Evolutionary conservation across 31 red algal species (phyloP).

Genomic region (Porphyra umbilicalis): DNA sequence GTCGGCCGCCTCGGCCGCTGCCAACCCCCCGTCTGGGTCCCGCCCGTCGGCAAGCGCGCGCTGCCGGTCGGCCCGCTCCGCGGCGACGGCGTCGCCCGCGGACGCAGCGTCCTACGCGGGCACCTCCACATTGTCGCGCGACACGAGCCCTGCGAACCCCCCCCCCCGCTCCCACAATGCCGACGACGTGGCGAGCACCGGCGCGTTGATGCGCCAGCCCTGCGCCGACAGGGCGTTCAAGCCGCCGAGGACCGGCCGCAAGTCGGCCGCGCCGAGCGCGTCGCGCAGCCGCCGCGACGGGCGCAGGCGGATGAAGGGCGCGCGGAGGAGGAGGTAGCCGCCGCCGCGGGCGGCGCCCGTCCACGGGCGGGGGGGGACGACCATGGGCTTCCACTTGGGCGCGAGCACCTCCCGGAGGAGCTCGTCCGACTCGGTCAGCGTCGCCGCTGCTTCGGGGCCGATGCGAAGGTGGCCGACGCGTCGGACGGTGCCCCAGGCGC

Average conservation of each 20-base stretch:
- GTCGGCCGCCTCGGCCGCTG: not conserved
- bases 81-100: not conserved
- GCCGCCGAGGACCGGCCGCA: constrained; percentile 49
- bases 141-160: constrained; percentile 62
- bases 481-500: not conserved
- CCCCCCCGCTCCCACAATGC: constrained; percentile 70
- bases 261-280: constrained; percentile 38
- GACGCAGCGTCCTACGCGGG: constrained; percentile 13
- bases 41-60: not conserved
- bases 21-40: not conserved
- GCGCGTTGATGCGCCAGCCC: constrained; percentile 74
- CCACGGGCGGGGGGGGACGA: constrained; percentile 78
- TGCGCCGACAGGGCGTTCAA: constrained; percentile 66
- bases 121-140: constrained; percentile 20
- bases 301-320: constrained; percentile 34
- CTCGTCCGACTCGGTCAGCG: constrained; percentile 24
- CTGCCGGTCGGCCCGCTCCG: not conserved
- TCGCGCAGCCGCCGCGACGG: constrained; percentile 22
- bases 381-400: constrained; percentile 75
- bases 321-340: constrained; percentile 30
- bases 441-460: constrained; percentile 12
- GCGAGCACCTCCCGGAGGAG: constrained; percentile 17
- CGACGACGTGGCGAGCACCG: constrained; percentile 48
- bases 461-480: constrained; percentile 43
- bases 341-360: constrained; percentile 20